Evolutionary conservation across 805 yeast species (phyloP).

Genomic region (Yarrowia osloensis): DNA sequence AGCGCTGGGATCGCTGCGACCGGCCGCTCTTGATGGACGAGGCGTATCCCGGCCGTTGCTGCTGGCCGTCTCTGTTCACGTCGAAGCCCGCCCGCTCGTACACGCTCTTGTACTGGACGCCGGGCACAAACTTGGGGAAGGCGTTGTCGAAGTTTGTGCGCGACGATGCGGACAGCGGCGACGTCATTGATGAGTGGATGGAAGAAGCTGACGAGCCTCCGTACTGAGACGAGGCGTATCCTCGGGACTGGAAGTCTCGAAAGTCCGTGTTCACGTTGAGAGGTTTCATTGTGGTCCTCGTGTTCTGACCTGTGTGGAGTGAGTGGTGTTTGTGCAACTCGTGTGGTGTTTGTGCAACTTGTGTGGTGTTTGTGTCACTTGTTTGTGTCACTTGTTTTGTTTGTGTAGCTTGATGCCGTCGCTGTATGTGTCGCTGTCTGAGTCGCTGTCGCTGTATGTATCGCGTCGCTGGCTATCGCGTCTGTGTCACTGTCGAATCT

Average conservation of each 20-base stretch:
- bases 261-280: slow-evolving; percentile 6
- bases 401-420: too few relatives aligned
- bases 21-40: not conserved
- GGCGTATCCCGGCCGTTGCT: not conserved
- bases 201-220: slow-evolving; percentile 17
- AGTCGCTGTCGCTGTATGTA: not conserved
- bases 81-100: slow-evolving; percentile 50
- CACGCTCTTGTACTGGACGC: slow-evolving; percentile 42
- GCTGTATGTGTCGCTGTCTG: too few relatives aligned
- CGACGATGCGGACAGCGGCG: not conserved
- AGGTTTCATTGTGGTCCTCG: not conserved
- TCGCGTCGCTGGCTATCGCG: not conserved
- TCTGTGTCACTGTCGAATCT: too few relatives aligned
- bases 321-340: not conserved
- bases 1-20: not conserved
- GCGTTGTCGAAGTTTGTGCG: slow-evolving; percentile 42
- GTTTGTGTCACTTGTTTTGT: not conserved
- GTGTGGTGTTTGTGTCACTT: not conserved
- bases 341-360: not conserved
- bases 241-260: not conserved
- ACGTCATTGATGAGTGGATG: slow-evolving; percentile 4
- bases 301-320: too few relatives aligned
- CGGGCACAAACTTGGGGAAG: slow-evolving; percentile 46
- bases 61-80: slow-evolving; percentile 35
- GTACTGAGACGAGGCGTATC: not conserved